These are phyloP conservation scores for Phoenix dactylifera DNA, from an alignment of 176 grass and related monocot genomes.

Conservation along the genomic window DNA sequence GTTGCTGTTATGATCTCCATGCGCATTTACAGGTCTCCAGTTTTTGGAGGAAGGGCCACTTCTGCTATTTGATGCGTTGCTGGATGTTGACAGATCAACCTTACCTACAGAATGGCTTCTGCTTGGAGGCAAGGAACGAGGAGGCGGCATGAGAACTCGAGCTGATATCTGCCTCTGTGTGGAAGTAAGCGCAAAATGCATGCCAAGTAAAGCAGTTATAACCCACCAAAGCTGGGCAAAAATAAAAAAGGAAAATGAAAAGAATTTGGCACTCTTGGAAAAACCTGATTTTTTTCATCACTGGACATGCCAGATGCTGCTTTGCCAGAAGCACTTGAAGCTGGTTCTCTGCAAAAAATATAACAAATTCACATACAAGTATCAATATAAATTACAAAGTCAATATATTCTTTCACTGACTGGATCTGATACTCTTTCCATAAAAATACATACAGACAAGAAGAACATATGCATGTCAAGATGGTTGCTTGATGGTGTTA, in stretches of 20 bases:
- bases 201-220: conserved; percentile 1
- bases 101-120: conserved; percentile 51
- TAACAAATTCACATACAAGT: conserved; percentile 9
- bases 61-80: conserved; percentile 59
- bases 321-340: conserved; percentile 80
- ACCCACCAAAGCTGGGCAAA: background rate
- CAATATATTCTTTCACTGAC: background rate
- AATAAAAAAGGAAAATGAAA: background rate
- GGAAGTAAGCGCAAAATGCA: conserved; percentile 2
- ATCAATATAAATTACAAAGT: background rate
- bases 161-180: conserved; percentile 70
- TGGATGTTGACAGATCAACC: conserved; percentile 45
- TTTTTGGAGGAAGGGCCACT: conserved; percentile 38
- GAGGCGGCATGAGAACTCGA: conserved; percentile 92
- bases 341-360: conserved; percentile 57
- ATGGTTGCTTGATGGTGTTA: too few species aligned
- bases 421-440: background rate
- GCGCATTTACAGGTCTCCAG: conserved; percentile 35
- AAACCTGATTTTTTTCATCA: conserved; percentile 97
- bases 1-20: conserved; percentile 43
- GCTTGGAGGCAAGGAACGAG: conserved; percentile 65
- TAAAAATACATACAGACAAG: too few species aligned
- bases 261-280: conserved; percentile 3
- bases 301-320: conserved; percentile 90
- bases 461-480: too few species aligned